phyloP scores from a whole-genome alignment of 345 rosid species.

The Citrus reticulata region DNA sequence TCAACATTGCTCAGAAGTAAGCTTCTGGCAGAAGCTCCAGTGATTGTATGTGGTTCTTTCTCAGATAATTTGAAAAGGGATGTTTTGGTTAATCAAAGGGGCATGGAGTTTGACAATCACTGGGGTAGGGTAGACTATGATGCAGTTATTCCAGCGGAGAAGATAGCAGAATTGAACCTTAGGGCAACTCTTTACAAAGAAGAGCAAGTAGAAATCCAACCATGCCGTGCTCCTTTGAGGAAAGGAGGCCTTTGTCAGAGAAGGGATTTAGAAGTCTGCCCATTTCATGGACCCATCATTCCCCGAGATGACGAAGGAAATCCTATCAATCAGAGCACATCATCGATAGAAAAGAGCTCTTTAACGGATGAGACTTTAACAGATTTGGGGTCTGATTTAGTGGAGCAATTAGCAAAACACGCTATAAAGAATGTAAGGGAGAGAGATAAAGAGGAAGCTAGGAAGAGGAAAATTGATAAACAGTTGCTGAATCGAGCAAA shows the following conservation, averaged over 20 bases:
- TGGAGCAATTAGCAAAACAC: constrained; percentile 61
- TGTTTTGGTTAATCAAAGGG: constrained; percentile 72
- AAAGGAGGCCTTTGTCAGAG: constrained; percentile 82
- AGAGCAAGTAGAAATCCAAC: constrained; percentile 52
- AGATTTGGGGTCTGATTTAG: constrained; percentile 41
- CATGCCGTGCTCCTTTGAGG: constrained; percentile 72
- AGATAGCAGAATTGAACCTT: constrained; percentile 73
- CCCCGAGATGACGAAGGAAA: constrained; percentile 67
- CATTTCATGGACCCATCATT: constrained; percentile 79
- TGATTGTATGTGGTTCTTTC: constrained; percentile 61
- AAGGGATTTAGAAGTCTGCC: constrained; percentile 76
- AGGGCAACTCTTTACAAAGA: constrained; percentile 72
- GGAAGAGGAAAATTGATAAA: constrained; percentile 52
- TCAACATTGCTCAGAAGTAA: constrained; percentile 34
- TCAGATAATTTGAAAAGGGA: constrained; percentile 52
- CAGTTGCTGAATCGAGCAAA: constrained; percentile 54
- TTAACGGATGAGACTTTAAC: constrained; percentile 23
- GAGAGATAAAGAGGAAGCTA: constrained; percentile 47
- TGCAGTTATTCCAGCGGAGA: constrained; percentile 92
- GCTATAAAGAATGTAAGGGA: constrained; percentile 68
- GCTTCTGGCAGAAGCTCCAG: constrained; percentile 79
- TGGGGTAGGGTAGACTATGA: constrained; percentile 92
- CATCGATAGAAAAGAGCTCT: constrained; percentile 25
- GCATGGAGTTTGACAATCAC: constrained; percentile 82
- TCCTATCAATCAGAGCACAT: constrained; percentile 33